phyloP scores from a whole-genome alignment of 495 filamentous ascomycete genomes.

The Daldinia vernicosa region DNA sequence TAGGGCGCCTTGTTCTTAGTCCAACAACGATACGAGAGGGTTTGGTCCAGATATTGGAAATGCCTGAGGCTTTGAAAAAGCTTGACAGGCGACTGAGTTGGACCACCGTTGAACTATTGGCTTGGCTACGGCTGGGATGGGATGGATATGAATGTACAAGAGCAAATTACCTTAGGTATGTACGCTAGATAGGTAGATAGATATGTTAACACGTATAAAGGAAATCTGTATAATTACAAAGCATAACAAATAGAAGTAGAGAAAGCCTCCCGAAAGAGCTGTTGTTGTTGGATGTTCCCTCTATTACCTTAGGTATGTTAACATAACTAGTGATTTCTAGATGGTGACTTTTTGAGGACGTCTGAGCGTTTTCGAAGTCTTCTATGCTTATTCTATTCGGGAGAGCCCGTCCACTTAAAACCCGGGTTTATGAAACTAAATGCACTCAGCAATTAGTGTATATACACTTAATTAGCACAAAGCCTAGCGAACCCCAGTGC shows the following conservation, averaged over 20 bases:
- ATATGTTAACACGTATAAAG: background rate
- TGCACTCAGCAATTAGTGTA: conserved; percentile 14
- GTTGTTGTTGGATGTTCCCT: background rate
- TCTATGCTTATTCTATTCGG: conserved; percentile 23
- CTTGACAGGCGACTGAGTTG: conserved; percentile 16
- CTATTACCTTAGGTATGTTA: background rate
- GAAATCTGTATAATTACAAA: background rate
- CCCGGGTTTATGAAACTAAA: conserved; percentile 31
- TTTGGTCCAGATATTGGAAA: conserved; percentile 29
- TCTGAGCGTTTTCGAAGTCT: conserved; percentile 1
- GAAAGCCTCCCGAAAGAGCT: background rate
- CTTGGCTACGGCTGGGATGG: conserved; percentile 17
- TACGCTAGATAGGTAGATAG: background rate
- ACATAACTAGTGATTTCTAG: background rate
- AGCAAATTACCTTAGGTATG: background rate
- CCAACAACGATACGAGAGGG: conserved; percentile 16
- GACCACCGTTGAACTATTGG: conserved; percentile 28
- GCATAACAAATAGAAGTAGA: background rate
- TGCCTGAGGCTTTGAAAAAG: conserved; percentile 16
- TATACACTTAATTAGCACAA: conserved; percentile 7
- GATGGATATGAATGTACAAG: conserved; percentile 15
- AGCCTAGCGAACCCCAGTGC: conserved; percentile 33
- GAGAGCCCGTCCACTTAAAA: conserved; percentile 30
- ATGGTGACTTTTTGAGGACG: background rate
- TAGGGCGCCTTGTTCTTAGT: conserved; percentile 7